phyloP scores from a whole-genome alignment of 176 grass and related monocot species.

The barley (Hordeum vulgare) region DNA sequence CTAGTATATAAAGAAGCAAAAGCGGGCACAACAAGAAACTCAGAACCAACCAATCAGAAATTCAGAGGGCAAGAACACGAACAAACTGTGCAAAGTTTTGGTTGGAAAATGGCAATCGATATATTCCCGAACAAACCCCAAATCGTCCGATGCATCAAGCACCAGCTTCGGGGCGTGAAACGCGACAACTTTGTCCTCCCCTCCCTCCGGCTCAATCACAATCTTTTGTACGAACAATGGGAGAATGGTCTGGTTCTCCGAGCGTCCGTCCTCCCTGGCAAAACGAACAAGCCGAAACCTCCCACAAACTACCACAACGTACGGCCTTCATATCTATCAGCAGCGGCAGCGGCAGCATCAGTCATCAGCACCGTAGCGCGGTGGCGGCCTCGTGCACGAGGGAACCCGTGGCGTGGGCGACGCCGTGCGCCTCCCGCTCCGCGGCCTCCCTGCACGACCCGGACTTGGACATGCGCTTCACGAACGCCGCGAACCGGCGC shows the following conservation, averaged over 20 bases:
- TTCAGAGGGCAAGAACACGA: constrained; percentile 13
- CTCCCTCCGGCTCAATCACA: neutral
- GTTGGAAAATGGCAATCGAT: neutral
- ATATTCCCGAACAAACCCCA: constrained; percentile 20
- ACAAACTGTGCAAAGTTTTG: neutral
- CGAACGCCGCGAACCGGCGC: constrained; percentile 61
- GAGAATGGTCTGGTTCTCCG: neutral
- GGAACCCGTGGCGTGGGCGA: constrained; percentile 43
- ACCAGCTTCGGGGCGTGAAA: neutral
- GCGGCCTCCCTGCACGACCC: neutral
- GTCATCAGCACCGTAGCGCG: constrained; percentile 40
- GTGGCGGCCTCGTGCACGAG: constrained; percentile 44
- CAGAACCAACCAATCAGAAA: neutral
- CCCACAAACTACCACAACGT: neutral
- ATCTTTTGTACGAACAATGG: neutral
- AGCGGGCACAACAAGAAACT: neutral
- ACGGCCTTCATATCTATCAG: neutral
- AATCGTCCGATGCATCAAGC: neutral
- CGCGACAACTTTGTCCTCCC: neutral
- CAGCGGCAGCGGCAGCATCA: no score
- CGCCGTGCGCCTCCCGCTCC: constrained; percentile 37
- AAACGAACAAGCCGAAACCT: neutral
- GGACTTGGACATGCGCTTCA: constrained; percentile 16
- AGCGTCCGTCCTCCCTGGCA: neutral
- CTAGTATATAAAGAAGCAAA: neutral